Evolutionary conservation across 1,284 basidiomycete genomes (phyloP), one percentile per base, ranked within the genome.

Genomic region (Leccinum holopus): DNA sequence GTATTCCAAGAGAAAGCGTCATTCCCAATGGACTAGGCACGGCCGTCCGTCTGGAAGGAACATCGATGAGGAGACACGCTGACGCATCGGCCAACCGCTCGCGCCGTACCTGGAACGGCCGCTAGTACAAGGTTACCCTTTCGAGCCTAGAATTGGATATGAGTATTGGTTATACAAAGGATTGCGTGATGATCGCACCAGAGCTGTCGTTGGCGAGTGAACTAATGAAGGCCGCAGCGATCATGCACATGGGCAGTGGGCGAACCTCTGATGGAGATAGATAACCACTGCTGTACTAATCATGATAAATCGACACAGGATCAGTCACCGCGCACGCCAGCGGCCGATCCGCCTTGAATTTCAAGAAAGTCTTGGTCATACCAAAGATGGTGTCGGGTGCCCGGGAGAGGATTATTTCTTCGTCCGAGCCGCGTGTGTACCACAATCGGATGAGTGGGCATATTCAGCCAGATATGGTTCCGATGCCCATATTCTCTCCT

Each of bases 161-260:
- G 12, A 8, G 37, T 52, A 56, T 66, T 54, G 28, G 44, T 56
- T 54, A 51, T 61, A 18, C 2, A n/a, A n/a, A 4, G 25, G 14
- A 9, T 16, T 49, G 65, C 66, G 59, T 66, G 60, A 57, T 66
- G 58, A 70, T 70, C 68, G 60, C 49, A 57, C 12, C 32, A 33
- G 55, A 33, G 30, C 41, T 32, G 25, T n/a, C 33, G 5, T 12
- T 35, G 57, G 2, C 10, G 16, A 16, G 32, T 21, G 12, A 25
- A 28, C 28, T 10, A 25, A 35, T 14, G 55, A 35, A 12, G 8
- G 37, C 41, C 39, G 28, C 28, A 8, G 47, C 28, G 49, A 30
- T 32, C 41, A 6, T 49, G 55, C 55, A 52, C 35, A 10, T 53
- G 44, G 44, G 44, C 18, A 21, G 12, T 10, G 44, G 44, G 44